Base-by-base conservation (phyloP, 345 rosid species). In the Lepidium sativum region DNA sequence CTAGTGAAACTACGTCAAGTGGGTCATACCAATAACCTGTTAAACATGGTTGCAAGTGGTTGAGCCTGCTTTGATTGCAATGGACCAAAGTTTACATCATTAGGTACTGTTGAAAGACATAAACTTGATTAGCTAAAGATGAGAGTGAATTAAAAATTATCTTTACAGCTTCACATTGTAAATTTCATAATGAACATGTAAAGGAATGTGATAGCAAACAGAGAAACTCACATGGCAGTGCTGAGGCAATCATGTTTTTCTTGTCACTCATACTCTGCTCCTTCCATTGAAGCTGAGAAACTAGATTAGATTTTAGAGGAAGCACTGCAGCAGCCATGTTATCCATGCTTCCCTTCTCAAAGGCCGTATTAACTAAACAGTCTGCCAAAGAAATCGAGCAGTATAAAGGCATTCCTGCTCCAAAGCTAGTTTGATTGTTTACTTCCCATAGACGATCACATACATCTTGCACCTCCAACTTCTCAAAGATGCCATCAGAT, bases 401-500 rank as follows among this genome's bases (percentile, higher is more conserved):
- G 57, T 86, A 73, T 44, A 91, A 75, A 77, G 92, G 72, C 27
- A 78, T 31, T 60, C 77, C 81, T 9, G 80, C 70, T 43, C 77
- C 69, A 50, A 63, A 49, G 18, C 70, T 67, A 52, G 75, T 84
- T 56, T 73, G 76, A 20, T 68, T 58, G 18, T 75, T 79, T 42
- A 71, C 82, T 72, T 85, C 91, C 87, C 85, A 79, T 25, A 92
- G 66, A 75, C 84, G 55, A 81, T 92, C 92, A 60, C 98, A 89
- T 44, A 84, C 95, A 29, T 87, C 91, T 67, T 87, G 91, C 69
- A 81, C 70, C 69, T 83, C 78, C 79, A 85, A 59, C 70, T 82
- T 85, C 76, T 89, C 98, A 77, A 92, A 89, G 69, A 92, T 66
- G 47, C 98, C 98, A 84, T 92, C 98, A n/a, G 98, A 81, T 68